A percentile compares a stretch with the other conserved stretches of the same genome.
Conservation (phyloP, 1,284 basidiomycete species). For the Baeospora myosura region DNA sequence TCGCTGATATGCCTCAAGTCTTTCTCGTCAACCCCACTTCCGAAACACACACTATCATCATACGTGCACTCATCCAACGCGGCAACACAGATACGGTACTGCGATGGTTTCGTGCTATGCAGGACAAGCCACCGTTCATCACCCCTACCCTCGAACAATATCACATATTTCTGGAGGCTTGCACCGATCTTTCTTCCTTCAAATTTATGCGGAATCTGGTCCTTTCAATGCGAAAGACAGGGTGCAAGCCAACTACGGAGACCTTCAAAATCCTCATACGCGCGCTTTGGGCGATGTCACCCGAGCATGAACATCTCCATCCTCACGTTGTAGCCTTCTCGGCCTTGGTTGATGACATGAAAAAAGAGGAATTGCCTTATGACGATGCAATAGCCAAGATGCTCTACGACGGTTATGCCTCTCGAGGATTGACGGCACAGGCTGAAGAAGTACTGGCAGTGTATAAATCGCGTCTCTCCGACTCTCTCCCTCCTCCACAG, state of each 20-base stretch:
- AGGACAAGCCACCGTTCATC: slow-evolving; percentile 35
- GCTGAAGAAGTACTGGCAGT: slow-evolving; percentile 5
- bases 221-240: slow-evolving; percentile 33
- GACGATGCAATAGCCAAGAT: slow-evolving; percentile 34
- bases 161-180: slow-evolving; percentile 42
- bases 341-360: slow-evolving; percentile 39
- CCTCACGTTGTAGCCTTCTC: slow-evolving; percentile 30
- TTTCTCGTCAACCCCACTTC: slow-evolving; percentile 36
- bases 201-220: slow-evolving; percentile 34
- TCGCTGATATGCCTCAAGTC: slow-evolving; percentile 35
- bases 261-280: slow-evolving; percentile 43
- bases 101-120: slow-evolving; percentile 44
- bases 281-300: slow-evolving; percentile 26
- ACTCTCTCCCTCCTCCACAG: slow-evolving; percentile 1
- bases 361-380: slow-evolving; percentile 32
- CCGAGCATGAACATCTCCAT: too few relatives aligned
- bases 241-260: slow-evolving; percentile 37
- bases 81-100: slow-evolving; percentile 34
- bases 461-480: slow-evolving; percentile 6
- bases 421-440: slow-evolving; percentile 14
- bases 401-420: slow-evolving; percentile 36
- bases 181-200: slow-evolving; percentile 28
- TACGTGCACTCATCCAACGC: slow-evolving; percentile 37
- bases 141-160: slow-evolving; percentile 46
- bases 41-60: slow-evolving; percentile 36